Base-by-base conservation (phyloP, 2,329 filamentous ascomycete genomes). In the Clarireedia paspali region DNA sequence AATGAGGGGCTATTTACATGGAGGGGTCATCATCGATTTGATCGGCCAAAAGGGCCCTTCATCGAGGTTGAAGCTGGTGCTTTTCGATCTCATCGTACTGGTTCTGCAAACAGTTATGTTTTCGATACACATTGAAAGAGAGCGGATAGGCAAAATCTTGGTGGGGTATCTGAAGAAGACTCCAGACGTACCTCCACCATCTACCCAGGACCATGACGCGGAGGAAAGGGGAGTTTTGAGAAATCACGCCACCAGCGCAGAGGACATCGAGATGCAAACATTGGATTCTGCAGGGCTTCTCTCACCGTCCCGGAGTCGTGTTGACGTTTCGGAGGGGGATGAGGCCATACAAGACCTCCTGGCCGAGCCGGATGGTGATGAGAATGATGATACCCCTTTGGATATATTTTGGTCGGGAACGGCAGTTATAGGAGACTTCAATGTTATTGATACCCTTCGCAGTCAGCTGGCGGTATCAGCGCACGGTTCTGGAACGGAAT, bases 21-120 rank as follows among this genome's bases (percentile, higher is more conserved):
- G 84, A 24, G 84, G 84, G 36, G 73, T 87, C 50, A 74, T 87
- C 24, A 78, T 87, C 62, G 84, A 88, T 65, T 84, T 88, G 62
- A 75, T 88, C 62, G 84, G 84, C 14, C 84, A 88, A 67, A 79
- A 78, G 61, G 80, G 83, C 4, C 80, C 84, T 1, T 75, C 77
- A 1, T 83, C 80, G 24, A 76, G 76, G 60, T 63, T 80, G 15
- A 76, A 78, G 50, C 75, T 85, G 47, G 60, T 86, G 5, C 63
- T 79, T 2, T 69, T 82, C 45, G 84, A 88, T 66, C 24, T 79
- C 6, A 63, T 81, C 30, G 74, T 87, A 6, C 64, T 86, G 40
- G 70, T 68, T 1, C 63, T 85, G 14, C 84, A 88, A 67, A 81
- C 80, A 60, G 67, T 85, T 45, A 85, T 87, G 83, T 69, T 87